Conservation (phyloP, 352 stramenopile genomes). For the Thalassiosira mediterranea region DNA sequence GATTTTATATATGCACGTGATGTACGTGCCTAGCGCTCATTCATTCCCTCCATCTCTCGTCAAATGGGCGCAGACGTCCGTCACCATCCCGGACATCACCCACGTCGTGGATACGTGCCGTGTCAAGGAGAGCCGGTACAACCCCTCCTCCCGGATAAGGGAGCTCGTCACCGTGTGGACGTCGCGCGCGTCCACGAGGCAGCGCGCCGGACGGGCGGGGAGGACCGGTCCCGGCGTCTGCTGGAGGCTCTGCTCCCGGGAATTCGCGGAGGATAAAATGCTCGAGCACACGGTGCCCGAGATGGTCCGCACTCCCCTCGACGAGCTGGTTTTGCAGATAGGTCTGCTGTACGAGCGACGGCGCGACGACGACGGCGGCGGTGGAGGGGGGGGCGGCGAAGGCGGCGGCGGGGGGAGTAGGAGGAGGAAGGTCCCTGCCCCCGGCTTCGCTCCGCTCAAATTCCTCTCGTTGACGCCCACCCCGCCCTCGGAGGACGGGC, state of each 20-base stretch:
- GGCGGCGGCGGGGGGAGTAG: too few relatives aligned
- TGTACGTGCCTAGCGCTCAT: too few relatives aligned
- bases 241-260: slow-evolving; percentile 86
- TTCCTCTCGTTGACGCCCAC: slow-evolving; percentile 65
- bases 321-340: slow-evolving; percentile 75
- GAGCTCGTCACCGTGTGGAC: slow-evolving; percentile 71
- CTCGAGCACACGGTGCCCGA: slow-evolving; percentile 85
- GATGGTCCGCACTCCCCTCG: slow-evolving; percentile 94
- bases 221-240: slow-evolving; percentile 86
- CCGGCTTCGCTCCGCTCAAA: slow-evolving; percentile 45
- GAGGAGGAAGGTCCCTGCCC: background rate
- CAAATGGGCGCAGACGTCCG: slow-evolving; percentile 90
- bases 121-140: slow-evolving; percentile 87
- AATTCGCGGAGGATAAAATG: slow-evolving; percentile 89
- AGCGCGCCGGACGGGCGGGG: slow-evolving; percentile 91
- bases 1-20: too few relatives aligned
- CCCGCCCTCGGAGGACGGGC: slow-evolving; percentile 43
- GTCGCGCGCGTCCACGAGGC: slow-evolving; percentile 85
- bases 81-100: slow-evolving; percentile 94
- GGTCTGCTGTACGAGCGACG: slow-evolving; percentile 63
- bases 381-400: slow-evolving; percentile 5
- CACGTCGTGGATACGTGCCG: slow-evolving; percentile 79
- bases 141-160: slow-evolving; percentile 64
- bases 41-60: slow-evolving; percentile 89
- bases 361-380: slow-evolving; percentile 14